These are phyloP conservation scores for Lentinula detonsa DNA, from an alignment of 768 basidiomycete species.

Conservation along the genomic window DNA sequence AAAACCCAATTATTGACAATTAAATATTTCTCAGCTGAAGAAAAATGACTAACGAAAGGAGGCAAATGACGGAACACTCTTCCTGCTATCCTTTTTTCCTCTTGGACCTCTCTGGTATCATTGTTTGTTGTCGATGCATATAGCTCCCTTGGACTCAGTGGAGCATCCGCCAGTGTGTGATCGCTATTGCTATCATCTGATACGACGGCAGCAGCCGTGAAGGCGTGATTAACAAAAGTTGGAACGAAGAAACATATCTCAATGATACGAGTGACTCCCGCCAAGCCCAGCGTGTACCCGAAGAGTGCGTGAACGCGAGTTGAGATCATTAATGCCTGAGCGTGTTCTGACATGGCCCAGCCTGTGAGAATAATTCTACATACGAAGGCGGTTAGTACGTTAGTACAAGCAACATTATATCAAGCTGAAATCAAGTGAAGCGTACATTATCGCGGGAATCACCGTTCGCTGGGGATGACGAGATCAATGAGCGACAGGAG, in stretches of 20 bases:
- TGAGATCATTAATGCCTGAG: slow-evolving; percentile 78
- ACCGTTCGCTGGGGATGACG: slow-evolving; percentile 55
- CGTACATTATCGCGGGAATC: slow-evolving; percentile 77
- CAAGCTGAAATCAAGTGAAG: neutral
- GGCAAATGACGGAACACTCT: slow-evolving; percentile 81
- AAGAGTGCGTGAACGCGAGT: slow-evolving; percentile 82
- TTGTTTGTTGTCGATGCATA: slow-evolving; percentile 1
- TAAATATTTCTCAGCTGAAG: neutral
- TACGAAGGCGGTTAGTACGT: neutral
- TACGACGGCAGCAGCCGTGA: slow-evolving; percentile 10
- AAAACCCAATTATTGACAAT: slow-evolving; percentile 6
- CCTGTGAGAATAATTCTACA: slow-evolving; percentile 82
- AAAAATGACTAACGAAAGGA: slow-evolving; percentile 63
- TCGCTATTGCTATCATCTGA: slow-evolving; percentile 55
- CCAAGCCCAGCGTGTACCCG: slow-evolving; percentile 81
- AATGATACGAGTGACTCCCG: slow-evolving; percentile 71
- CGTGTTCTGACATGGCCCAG: slow-evolving; percentile 90
- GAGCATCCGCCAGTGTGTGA: slow-evolving; percentile 50
- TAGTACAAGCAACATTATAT: neutral
- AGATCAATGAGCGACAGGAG: slow-evolving; percentile 1
- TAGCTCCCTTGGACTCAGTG: slow-evolving; percentile 10
- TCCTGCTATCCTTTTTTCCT: slow-evolving; percentile 30
- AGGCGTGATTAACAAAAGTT: slow-evolving; percentile 20
- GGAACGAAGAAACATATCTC: slow-evolving; percentile 76
- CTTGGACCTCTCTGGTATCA: slow-evolving; percentile 2